Base-by-base conservation (phyloP, 805 yeast species). In the Phaffomyces opuntiae region DNA sequence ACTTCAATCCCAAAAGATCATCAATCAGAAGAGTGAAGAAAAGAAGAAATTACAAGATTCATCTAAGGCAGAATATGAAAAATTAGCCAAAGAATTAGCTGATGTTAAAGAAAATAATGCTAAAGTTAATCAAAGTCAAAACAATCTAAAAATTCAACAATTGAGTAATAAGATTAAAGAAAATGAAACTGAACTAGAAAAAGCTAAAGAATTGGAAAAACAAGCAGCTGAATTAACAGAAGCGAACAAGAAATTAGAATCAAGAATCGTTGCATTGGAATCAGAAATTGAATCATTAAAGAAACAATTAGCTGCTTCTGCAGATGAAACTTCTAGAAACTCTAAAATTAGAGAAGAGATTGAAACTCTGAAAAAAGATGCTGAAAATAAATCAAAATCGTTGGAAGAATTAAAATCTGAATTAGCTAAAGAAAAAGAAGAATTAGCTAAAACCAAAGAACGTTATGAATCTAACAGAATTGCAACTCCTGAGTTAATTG, bases 161-260 rank as follows among this genome's bases (percentile, higher is more conserved):
- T n/a, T 21, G 60, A 61, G 47, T 44, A 25, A 24, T 12, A 41
- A 52, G 14, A 39, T 62, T 14, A 51, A 60, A 39, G 48, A 51
- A 7, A 53, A 65, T 35, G 44, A 59, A 9, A 43, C 36, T 9
- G 53, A 50, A 17, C 47, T 47, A 54, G 50, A 55, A 56, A 51
- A 63, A 56, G 69, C 69, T 1, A 63, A 63, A 33, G 66, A 63
- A 7, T 60, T 80, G 37, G 74, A 62, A 39, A 47, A 54, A 7
- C 65, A 71, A 48, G 49, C 69, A 13, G 60, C 59, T 9, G 62
- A 58, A 5, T 45, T 73, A 21, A 53, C 54, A 14, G 47, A 54
- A 1, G 61, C 62, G 17, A 72, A 70, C 29, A 62, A 65, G 6
- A 63, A 67, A 8, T 50, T 76, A 26, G 64, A 61, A 42, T 43